Percentiles rank a stretch among this genome's conserved stretches.
Conservation (phyloP, 1,284 basidiomycete species). For the Boletellus deceptivus region DNA sequence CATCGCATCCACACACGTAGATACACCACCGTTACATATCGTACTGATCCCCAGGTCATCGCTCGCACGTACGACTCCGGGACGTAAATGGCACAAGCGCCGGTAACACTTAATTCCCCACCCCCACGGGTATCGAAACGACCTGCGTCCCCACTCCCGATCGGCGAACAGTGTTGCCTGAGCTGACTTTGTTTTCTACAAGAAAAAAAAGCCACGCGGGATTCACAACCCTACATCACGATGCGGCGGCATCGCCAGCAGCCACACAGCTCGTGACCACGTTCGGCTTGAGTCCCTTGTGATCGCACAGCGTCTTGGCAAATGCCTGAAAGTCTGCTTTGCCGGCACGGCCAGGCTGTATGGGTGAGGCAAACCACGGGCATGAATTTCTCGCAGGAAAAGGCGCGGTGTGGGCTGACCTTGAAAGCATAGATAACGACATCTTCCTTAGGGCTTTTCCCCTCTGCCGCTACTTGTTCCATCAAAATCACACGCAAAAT, state of each 20-base stretch:
- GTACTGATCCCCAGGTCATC: constrained; percentile 4
- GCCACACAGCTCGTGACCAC: constrained; percentile 1
- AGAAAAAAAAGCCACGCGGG: neutral
- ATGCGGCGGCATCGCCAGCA: constrained; percentile 7
- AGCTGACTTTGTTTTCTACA: neutral
- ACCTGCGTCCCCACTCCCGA: constrained; percentile 19
- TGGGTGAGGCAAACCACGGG: neutral
- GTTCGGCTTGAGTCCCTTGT: constrained; percentile 20
- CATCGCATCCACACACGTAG: constrained; percentile 3
- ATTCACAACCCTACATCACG: constrained; percentile 13
- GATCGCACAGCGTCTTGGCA: constrained; percentile 41
- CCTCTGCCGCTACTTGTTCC: constrained; percentile 38
- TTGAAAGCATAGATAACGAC: constrained; percentile 42
- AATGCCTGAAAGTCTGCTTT: constrained; percentile 53
- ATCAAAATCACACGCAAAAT: constrained; percentile 55
- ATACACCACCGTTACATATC: constrained; percentile 21
- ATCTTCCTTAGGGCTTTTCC: constrained; percentile 22
- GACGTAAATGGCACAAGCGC: constrained; percentile 10
- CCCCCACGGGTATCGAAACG: constrained; percentile 15
- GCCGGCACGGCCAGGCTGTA: constrained; percentile 48
- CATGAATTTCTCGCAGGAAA: neutral
- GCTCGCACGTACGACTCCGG: constrained; percentile 4
- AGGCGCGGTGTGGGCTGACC: constrained; percentile 25
- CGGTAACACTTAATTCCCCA: constrained; percentile 16
- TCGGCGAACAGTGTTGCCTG: constrained; percentile 8